phyloP scores from a whole-genome alignment of 495 filamentous ascomycete genomes.

The Chaetomium tenue region DNA sequence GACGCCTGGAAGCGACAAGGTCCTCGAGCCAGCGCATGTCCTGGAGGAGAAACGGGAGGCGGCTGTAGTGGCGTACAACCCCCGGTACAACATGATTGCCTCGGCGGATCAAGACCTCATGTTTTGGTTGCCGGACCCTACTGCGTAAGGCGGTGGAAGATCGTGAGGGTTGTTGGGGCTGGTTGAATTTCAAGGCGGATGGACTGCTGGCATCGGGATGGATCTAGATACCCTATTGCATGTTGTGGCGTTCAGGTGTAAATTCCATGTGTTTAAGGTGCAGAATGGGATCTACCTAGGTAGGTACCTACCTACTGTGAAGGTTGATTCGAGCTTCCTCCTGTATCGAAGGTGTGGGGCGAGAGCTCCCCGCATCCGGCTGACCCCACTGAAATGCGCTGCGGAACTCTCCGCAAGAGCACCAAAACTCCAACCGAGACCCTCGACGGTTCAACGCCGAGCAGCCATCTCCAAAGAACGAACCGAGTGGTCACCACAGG shows the following conservation, averaged over 20 bases:
- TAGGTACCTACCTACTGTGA: too few relatives aligned
- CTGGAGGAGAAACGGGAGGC: constrained; percentile 65
- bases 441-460: background rate
- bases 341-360: background rate
- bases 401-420: constrained; percentile 11
- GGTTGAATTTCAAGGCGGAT: constrained; percentile 6
- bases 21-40: constrained; percentile 61
- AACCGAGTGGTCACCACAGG: background rate
- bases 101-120: constrained; percentile 83
- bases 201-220: constrained; percentile 25
- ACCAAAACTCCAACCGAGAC: constrained; percentile 22
- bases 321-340: background rate
- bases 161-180: background rate
- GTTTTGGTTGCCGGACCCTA: constrained; percentile 84
- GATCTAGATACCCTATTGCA: constrained; percentile 27
- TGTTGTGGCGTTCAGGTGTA: constrained; percentile 11
- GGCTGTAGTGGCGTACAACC: constrained; percentile 82
- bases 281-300: background rate
- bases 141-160: constrained; percentile 38
- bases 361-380: constrained; percentile 26
- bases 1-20: constrained; percentile 53
- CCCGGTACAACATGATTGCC: constrained; percentile 82
- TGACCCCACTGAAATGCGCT: constrained; percentile 22
- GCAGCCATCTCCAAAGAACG: background rate
- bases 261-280: background rate